Conservation (phyloP, 495 filamentous ascomycete genomes). For the Parathielavia appendiculata region DNA sequence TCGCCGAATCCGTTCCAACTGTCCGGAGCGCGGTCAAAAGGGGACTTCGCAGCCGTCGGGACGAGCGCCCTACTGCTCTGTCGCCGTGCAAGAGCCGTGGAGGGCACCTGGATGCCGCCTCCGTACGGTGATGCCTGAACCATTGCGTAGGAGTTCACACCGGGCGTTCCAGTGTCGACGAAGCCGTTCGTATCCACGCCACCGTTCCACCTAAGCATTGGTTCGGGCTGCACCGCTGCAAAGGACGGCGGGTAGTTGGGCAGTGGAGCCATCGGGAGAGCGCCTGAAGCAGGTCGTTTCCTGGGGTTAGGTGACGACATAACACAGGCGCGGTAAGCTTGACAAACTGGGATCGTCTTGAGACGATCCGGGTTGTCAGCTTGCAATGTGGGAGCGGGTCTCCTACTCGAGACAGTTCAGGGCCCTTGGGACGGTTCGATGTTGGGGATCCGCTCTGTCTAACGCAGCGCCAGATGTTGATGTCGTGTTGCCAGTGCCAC, state of each 20-base stretch:
- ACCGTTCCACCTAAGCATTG: conserved; percentile 39
- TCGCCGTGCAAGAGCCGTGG: conserved; percentile 63
- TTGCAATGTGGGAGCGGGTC: neutral
- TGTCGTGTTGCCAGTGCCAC: neutral
- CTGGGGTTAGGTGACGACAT: conserved; percentile 52
- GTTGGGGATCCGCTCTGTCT: neutral
- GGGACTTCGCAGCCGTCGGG: conserved; percentile 32
- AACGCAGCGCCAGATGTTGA: neutral
- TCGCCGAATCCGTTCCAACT: conserved; percentile 48
- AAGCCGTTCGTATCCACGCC: conserved; percentile 29
- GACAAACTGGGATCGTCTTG: conserved; percentile 6
- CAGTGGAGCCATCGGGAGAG: conserved; percentile 53
- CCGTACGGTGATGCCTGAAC: conserved; percentile 45
- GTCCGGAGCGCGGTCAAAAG: conserved; percentile 43
- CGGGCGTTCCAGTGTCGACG: conserved; percentile 30
- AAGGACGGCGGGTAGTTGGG: conserved; percentile 44
- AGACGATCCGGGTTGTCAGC: conserved; percentile 8
- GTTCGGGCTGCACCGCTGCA: conserved; percentile 36
- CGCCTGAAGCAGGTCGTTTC: conserved; percentile 72
- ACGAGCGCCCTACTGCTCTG: conserved; percentile 59
- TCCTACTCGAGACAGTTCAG: neutral
- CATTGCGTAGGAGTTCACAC: conserved; percentile 40
- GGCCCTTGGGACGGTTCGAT: neutral
- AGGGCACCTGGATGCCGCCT: conserved; percentile 37
- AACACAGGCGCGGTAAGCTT: conserved; percentile 31